Percentiles rank a stretch among this genome's conserved stretches.
These are phyloP conservation scores for Fusarium hostae DNA, from an alignment of 2,329 filamentous ascomycete genomes.

Conservation along the genomic window DNA sequence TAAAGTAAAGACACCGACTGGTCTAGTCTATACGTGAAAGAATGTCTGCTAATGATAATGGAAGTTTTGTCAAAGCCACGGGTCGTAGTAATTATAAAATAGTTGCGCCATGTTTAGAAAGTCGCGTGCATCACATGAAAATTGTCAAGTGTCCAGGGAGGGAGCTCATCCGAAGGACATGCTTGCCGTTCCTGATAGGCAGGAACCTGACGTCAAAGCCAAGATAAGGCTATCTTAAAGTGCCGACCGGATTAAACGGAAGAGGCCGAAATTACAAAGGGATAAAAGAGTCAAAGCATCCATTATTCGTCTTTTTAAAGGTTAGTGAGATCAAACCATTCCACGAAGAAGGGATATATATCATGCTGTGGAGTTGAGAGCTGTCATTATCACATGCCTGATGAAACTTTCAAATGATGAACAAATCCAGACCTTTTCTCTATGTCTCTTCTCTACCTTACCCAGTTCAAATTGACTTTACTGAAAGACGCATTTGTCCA, in stretches of 20 bases:
- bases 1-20: background rate
- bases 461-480: background rate
- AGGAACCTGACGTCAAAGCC: conserved; percentile 43
- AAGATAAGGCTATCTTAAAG: conserved; percentile 13
- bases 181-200: conserved; percentile 41
- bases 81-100: background rate
- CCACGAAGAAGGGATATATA: background rate
- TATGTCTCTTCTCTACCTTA: background rate
- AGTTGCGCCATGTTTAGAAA: conserved; percentile 8
- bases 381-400: conserved; percentile 6
- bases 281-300: background rate
- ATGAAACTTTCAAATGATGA: background rate
- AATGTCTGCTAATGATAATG: background rate
- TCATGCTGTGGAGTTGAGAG: background rate
- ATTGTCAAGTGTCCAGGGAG: background rate
- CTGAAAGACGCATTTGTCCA: background rate
- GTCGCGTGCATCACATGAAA: conserved; percentile 30
- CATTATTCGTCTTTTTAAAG: background rate
- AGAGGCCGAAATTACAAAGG: conserved; percentile 17
- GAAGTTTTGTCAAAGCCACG: background rate
- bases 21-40: background rate
- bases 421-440: background rate
- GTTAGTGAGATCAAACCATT: background rate
- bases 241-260: background rate
- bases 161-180: conserved; percentile 26